Evolutionary conservation across 2,329 filamentous ascomycete species (phyloP).

Genomic region (Mycosphaerella sp.): DNA sequence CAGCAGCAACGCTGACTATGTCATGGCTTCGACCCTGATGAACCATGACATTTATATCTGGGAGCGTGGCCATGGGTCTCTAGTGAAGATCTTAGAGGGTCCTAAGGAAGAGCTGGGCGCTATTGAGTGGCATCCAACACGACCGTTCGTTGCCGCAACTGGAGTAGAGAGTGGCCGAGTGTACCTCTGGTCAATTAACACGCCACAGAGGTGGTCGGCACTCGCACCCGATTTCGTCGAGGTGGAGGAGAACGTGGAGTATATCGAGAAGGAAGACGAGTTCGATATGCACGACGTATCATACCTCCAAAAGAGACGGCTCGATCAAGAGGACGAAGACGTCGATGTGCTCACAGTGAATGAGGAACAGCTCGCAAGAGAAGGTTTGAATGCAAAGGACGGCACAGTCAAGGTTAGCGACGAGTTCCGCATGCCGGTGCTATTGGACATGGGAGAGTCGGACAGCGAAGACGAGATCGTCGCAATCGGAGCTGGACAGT

Average conservation of each 20-base stretch:
- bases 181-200: constrained; percentile 93
- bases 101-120: constrained; percentile 94
- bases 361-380: constrained; percentile 42
- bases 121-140: constrained; percentile 92
- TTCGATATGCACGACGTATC: constrained; percentile 97
- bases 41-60: constrained; percentile 98
- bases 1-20: constrained; percentile 88
- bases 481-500: constrained; percentile 66
- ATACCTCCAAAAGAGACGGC: constrained; percentile 81
- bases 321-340: constrained; percentile 89
- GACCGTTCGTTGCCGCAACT: constrained; percentile 81
- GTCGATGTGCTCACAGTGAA: constrained; percentile 83
- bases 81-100: constrained; percentile 95
- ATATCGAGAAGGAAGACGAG: constrained; percentile 91
- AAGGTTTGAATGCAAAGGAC: constrained; percentile 37
- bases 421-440: constrained; percentile 77
- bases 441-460: constrained; percentile 88
- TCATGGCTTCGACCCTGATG: constrained; percentile 93
- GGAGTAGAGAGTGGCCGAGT: constrained; percentile 89
- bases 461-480: constrained; percentile 89
- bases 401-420: constrained; percentile 51
- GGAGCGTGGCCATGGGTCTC: constrained; percentile 87
- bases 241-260: constrained; percentile 97
- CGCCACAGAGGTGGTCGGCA: constrained; percentile 94
- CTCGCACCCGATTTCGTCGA: constrained; percentile 95